Evolutionary conservation across 345 rosid species (phyloP).

Genomic region (Conringia planisiliqua): DNA sequence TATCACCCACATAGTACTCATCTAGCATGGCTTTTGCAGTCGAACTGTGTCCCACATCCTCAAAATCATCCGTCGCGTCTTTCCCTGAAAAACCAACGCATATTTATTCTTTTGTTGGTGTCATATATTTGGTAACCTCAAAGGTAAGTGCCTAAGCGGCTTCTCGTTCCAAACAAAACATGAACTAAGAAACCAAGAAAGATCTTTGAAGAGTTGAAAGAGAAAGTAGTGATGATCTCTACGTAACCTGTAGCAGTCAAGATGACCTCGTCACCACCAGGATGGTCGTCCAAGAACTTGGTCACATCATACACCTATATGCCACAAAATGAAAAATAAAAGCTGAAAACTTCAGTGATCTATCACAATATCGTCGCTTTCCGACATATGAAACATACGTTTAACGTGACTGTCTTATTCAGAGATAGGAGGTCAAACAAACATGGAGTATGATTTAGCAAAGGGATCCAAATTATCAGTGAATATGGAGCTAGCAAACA

Average conservation of each 20-base stretch:
- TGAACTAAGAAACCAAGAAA: background rate
- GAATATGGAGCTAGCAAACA: background rate
- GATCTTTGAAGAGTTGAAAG: background rate
- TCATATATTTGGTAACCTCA: background rate
- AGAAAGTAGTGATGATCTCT: background rate
- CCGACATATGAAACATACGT: background rate
- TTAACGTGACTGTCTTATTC: background rate
- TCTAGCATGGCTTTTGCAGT: conserved; percentile 85
- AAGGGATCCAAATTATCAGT: background rate
- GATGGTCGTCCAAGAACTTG: conserved; percentile 77
- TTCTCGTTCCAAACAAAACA: background rate
- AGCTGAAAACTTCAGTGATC: background rate
- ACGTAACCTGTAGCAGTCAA: conserved; percentile 57
- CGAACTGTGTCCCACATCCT: conserved; percentile 88
- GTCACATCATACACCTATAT: conserved; percentile 68
- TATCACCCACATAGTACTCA: conserved; percentile 67
- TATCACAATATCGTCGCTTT: background rate
- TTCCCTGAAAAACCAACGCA: conserved; percentile 51
- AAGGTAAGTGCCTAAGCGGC: background rate
- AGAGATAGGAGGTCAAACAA: background rate
- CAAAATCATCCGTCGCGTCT: conserved; percentile 92
- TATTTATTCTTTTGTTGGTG: no score
- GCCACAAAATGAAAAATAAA: background rate
- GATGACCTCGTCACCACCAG: conserved; percentile 79
- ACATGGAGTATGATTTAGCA: background rate